Evolutionary conservation across 768 basidiomycete species (phyloP).

Genomic region (Lactarius hatsudake): DNA sequence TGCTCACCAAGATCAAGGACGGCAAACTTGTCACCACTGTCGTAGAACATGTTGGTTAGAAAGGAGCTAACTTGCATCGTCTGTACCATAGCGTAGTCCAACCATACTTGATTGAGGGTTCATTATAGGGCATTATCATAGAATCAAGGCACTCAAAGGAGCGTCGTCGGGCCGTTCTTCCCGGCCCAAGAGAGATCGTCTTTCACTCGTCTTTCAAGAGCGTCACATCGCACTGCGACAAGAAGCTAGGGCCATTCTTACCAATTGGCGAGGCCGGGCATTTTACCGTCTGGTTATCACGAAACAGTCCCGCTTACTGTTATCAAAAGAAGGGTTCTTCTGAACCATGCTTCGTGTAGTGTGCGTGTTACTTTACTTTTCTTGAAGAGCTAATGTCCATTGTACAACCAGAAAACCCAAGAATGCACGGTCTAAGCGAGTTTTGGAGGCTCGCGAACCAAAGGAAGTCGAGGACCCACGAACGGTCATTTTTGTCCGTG

Average conservation of each 20-base stretch:
- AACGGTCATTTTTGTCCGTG: constrained; percentile 86
- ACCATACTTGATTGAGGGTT: too few relatives aligned
- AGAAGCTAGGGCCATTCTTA: not conserved
- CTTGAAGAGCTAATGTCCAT: not conserved
- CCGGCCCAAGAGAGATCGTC: not conserved
- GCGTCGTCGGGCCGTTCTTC: not conserved
- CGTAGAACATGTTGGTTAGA: constrained; percentile 76
- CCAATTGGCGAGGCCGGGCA: not conserved
- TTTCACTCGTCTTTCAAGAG: not conserved
- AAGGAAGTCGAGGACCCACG: constrained; percentile 88
- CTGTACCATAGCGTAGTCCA: not conserved
- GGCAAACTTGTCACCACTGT: constrained; percentile 87
- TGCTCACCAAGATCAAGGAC: constrained; percentile 74
- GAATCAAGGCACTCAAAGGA: too few relatives aligned
- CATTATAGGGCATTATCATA: too few relatives aligned
- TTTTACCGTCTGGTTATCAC: not conserved
- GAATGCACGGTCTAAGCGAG: constrained; percentile 94
- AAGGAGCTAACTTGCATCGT: not conserved
- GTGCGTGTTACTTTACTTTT: constrained; percentile 9
- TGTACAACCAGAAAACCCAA: constrained; percentile 70
- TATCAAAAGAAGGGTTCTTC: not conserved
- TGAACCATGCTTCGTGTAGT: constrained; percentile 24
- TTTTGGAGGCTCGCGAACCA: constrained; percentile 77
- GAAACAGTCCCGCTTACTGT: not conserved
- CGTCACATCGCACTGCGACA: not conserved